phyloP scores from a whole-genome alignment of 2,329 filamentous ascomycete genomes.

The Aureobasidium vineae region DNA sequence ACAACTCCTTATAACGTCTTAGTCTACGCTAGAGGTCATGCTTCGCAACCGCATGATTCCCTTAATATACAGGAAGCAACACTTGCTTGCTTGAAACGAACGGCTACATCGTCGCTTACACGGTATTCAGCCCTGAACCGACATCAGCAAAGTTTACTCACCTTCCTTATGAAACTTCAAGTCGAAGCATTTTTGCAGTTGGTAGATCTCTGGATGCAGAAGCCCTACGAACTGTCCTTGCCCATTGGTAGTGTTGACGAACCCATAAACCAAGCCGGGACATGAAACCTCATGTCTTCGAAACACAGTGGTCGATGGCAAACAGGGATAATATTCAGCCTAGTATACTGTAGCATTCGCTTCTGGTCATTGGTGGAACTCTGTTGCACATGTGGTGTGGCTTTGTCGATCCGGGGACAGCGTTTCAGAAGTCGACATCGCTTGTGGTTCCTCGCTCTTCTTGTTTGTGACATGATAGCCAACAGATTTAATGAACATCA shows the following conservation, averaged over 20 bases:
- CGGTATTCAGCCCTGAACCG: constrained; percentile 5
- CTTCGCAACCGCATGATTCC: not conserved
- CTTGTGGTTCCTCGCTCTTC: not conserved
- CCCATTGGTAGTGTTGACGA: too few relatives aligned
- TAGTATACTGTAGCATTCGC: not conserved
- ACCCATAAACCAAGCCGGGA: not conserved
- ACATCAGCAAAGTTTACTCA: not conserved
- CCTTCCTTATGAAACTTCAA: not conserved
- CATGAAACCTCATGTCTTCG: not conserved
- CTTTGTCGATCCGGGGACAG: constrained; percentile 14
- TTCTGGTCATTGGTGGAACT: constrained; percentile 14
- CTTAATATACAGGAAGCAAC: constrained; percentile 7
- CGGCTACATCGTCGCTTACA: constrained; percentile 8
- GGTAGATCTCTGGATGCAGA: not conserved
- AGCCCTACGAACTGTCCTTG: too few relatives aligned
- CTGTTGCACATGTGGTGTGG: not conserved
- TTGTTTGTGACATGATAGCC: not conserved
- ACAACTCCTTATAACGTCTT: constrained; percentile 3
- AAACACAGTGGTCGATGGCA: not conserved
- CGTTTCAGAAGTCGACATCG: constrained; percentile 12
- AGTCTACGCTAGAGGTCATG: not conserved
- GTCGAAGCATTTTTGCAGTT: not conserved
- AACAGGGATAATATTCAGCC: not conserved
- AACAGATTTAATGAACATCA: too few relatives aligned
- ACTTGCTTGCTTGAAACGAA: constrained; percentile 6